Base-by-base conservation (phyloP, 1,284 basidiomycete species). In the Cutaneotrichosporon spelunceum region DNA sequence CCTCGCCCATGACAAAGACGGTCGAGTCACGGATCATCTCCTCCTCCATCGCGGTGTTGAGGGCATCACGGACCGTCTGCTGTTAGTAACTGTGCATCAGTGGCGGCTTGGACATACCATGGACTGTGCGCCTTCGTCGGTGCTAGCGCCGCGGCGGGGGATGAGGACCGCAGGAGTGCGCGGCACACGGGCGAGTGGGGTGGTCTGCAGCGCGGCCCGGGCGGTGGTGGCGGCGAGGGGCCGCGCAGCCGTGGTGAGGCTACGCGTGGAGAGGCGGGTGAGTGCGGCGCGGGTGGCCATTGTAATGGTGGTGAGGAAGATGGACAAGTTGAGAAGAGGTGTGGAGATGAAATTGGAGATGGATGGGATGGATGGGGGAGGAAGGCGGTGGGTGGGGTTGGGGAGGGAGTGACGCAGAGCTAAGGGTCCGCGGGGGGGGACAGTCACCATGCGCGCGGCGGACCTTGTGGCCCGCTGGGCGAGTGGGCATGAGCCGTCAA, bases 21-120 rank as follows among this genome's bases (percentile, higher is more conserved):
- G 83, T 89, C 78, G 95, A 90, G 81, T 99, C 96, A 56, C 93
- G 87, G 72, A 89, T 78, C 96, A 99, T 99, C 83, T 99, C 96
- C 82, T 99, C 96, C 83, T 99, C 96, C 91, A 99, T 95, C 39
- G 96, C 96, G 64, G 88, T 82, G 82, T 98, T 99, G 70, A 99
- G 87, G 45, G 96, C 96, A 63, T 99, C 96, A 76, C 96, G 91
- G 65, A 98, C 95, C 57, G 93, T 98, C 92, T 98, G 91, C 7
- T 6, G 49, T 34, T n/a, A 57, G 56, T 7, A 27, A 8, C 21
- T n/a, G n/a, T n/a, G n/a, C n/a, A n/a, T n/a, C 24, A 26, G 48
- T n/a, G 57, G 48, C 6, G 19, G 48, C 34, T 47, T 24, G n/a
- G 13, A 77, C 77, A 53, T 45, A 78, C 76, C 76, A 79, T 77